Evolutionary conservation across 257 asterid species (phyloP), one percentile per base, ranked within the genome.

Genomic region (Thymus mandschuricus): DNA sequence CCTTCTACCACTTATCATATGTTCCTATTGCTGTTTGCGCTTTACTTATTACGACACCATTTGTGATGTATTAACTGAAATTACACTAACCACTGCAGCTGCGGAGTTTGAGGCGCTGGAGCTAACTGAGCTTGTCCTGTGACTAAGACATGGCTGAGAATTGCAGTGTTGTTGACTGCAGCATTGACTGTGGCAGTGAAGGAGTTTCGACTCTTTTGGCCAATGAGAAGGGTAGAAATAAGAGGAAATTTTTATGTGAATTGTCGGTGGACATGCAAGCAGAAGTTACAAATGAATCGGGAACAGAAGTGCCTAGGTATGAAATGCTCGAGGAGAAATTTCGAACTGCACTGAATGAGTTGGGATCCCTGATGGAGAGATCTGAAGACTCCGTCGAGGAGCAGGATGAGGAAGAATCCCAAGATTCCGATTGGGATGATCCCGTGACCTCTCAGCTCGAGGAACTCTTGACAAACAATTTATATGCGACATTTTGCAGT

Each of bases 371-470:
- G 49, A 66, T 60, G 60, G 75, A 75, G 8, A 74, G 68, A 70
- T 59, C 83, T 44, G 84, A 57, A 15, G 75, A 63, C 57, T 7
- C 33, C 64, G 4, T 8, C 27, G 69, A 59, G 38, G 86, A 78
- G 56, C 71, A 65, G 68, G 84, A 66, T 68, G 40, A 15, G 38
- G 85, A 78, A 64, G 81, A 60, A 38, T 54, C 57, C 50, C 78
- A 61, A 48, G 61, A 64, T 12, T 81, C 79, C 2, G 91, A 85
- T 69, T 87, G 98, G 98, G 91, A 84, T 2, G 86, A 86, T 62
- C 80, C 91, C 1, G 44, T 80, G 8, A 78, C 82, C 60, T 65
- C 72, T 56, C 86, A 88, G 81, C 86, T 91, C 1, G 90, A 79
- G 79, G 83, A 84, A 38, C 82, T 91, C 45, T 73, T 94, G 68